Conservation (phyloP, 306 rosid genomes). For the Trifolium subterraneum region DNA sequence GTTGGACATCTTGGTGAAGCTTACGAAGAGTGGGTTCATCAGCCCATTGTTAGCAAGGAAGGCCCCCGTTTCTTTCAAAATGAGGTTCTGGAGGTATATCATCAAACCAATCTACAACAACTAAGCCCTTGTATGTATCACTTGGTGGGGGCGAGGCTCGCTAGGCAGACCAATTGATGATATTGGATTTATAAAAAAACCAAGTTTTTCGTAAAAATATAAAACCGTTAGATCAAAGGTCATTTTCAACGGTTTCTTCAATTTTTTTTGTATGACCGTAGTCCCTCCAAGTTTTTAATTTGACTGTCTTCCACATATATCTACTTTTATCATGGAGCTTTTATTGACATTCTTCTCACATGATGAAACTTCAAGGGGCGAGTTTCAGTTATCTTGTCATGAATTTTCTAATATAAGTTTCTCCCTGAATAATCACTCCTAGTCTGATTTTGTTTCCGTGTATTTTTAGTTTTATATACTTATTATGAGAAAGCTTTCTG, state of each 20-base stretch:
- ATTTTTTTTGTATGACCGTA: not conserved
- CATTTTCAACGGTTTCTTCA: conserved; percentile 8
- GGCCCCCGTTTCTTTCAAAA: conserved; percentile 87
- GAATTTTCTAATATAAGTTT: conserved; percentile 20
- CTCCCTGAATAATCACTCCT: not conserved
- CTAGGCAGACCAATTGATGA: conserved; percentile 22
- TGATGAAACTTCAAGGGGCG: not conserved
- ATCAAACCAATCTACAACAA: conserved; percentile 7
- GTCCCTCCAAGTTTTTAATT: not conserved
- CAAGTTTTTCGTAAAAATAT: not conserved
- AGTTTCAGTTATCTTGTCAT: conserved; percentile 18
- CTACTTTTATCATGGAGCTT: not conserved
- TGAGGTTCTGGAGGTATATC: conserved; percentile 78
- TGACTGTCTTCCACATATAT: conserved; percentile 26
- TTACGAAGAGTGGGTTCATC: conserved; percentile 97
- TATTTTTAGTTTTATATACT: conserved; percentile 22
- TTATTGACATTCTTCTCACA: conserved; percentile 14
- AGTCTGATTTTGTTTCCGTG: conserved; percentile 1
- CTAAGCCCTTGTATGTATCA: conserved; percentile 11
- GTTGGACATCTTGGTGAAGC: conserved; percentile 94
- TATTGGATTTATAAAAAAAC: not conserved
- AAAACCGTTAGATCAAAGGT: conserved; percentile 16
- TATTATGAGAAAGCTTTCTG: not conserved
- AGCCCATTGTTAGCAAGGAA: conserved; percentile 86
- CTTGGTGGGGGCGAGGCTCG: not conserved